Evolutionary conservation across 148 eudicot genomes (phyloP).

Genomic region (Rhododendron vialii): DNA sequence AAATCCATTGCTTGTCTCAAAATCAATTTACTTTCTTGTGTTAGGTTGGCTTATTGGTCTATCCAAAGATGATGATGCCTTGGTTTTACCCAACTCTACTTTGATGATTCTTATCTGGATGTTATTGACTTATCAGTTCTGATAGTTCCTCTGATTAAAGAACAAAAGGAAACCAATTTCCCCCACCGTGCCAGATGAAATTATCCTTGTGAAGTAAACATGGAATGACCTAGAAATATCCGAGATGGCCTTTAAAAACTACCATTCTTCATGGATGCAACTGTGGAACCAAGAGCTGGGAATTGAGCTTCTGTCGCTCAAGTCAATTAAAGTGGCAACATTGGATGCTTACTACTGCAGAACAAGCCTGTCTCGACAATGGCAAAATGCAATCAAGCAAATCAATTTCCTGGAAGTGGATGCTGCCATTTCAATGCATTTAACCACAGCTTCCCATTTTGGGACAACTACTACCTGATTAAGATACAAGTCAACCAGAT

Average conservation of each 20-base stretch:
- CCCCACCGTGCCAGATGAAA: background rate
- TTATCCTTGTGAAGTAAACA: background rate
- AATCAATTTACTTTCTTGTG: background rate
- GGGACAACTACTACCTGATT: background rate
- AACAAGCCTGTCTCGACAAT: background rate
- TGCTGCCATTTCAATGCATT: background rate
- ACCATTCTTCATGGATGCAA: background rate
- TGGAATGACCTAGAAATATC: background rate
- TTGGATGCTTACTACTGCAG: background rate
- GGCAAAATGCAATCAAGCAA: background rate
- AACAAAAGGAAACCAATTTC: background rate
- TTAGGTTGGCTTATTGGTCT: background rate
- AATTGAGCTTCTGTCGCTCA: background rate
- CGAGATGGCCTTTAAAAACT: background rate
- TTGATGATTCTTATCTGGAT: background rate
- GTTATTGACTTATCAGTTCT: background rate
- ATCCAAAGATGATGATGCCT: background rate
- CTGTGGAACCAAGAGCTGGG: background rate
- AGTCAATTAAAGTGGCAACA: background rate
- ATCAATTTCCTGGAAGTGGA: background rate
- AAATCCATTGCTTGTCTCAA: background rate
- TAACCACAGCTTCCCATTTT: background rate
- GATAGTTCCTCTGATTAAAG: background rate
- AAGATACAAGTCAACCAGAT: background rate
- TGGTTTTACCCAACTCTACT: background rate